A percentile compares a stretch with the other conserved stretches of the same genome.
Evolutionary conservation across 2,329 filamentous ascomycete genomes (phyloP).

Genomic region (Plectosphaerella sp.): DNA sequence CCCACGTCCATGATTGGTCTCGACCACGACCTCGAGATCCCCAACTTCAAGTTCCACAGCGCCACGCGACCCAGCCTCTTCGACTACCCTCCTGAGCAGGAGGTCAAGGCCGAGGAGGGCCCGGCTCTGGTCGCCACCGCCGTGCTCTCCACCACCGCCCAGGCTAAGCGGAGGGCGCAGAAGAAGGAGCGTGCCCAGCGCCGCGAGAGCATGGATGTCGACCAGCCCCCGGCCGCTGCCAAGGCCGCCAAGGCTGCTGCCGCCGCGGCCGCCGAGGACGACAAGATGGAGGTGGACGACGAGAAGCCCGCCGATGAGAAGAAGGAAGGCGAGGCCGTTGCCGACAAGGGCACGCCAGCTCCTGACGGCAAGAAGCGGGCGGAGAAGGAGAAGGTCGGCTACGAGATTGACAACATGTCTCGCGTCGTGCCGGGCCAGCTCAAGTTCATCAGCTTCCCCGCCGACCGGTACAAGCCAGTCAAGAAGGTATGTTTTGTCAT

Average conservation of each 20-base stretch:
- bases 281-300: slow-evolving; percentile 87
- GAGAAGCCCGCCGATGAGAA: slow-evolving; percentile 58
- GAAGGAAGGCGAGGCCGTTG: slow-evolving; percentile 50
- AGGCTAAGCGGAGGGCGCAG: slow-evolving; percentile 90
- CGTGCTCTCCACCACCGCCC: slow-evolving; percentile 91
- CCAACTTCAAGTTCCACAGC: slow-evolving; percentile 92
- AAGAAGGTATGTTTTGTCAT: slow-evolving; percentile 60
- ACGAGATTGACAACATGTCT: slow-evolving; percentile 95
- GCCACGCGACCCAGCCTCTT: slow-evolving; percentile 93
- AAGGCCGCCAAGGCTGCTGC: slow-evolving; percentile 38
- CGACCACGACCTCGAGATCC: slow-evolving; percentile 89
- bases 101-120: slow-evolving; percentile 90
- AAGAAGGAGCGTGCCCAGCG: slow-evolving; percentile 89
- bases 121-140: slow-evolving; percentile 93
- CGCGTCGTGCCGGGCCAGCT: slow-evolving; percentile 87
- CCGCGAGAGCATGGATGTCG: slow-evolving; percentile 93
- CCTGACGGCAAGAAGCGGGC: slow-evolving; percentile 74
- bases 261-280: slow-evolving; percentile 42
- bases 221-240: slow-evolving; percentile 70
- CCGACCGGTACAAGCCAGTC: slow-evolving; percentile 88
- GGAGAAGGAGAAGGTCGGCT: slow-evolving; percentile 95
- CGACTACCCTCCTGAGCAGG: slow-evolving; percentile 95
- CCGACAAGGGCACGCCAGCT: slow-evolving; percentile 19
- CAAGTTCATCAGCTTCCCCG: slow-evolving; percentile 91
- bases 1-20: slow-evolving; percentile 94